A percentile compares a stretch with the other conserved stretches of the same genome.
These are phyloP conservation scores for Termitomyces sp. DNA, from an alignment of 768 basidiomycete genomes.

Conservation along the genomic window DNA sequence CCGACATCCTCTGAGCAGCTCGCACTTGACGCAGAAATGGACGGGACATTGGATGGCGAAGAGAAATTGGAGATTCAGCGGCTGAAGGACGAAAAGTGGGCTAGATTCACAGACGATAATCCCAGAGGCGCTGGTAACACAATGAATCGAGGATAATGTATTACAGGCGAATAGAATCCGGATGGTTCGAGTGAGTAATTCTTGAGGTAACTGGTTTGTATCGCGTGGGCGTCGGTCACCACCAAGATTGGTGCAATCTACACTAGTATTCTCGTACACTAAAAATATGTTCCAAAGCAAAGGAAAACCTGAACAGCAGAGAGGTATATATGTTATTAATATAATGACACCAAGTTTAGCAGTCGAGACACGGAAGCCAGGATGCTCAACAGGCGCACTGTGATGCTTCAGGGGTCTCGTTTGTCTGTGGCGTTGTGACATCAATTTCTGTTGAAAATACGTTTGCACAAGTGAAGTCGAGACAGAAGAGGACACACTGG, in stretches of 20 bases:
- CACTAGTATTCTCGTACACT: constrained; percentile 16
- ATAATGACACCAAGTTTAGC: constrained; percentile 13
- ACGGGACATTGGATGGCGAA: constrained; percentile 66
- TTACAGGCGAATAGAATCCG: not conserved
- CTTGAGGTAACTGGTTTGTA: not conserved
- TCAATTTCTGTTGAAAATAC: constrained; percentile 67
- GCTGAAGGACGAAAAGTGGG: constrained; percentile 89
- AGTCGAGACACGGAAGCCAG: constrained; percentile 7
- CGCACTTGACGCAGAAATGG: constrained; percentile 74
- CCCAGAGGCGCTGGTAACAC: constrained; percentile 93
- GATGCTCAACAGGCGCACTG: constrained; percentile 68
- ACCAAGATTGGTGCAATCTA: not conserved
- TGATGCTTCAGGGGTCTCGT: constrained; percentile 81
- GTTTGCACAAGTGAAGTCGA: constrained; percentile 5
- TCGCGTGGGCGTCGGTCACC: not conserved
- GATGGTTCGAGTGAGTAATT: not conserved
- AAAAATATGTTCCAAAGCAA: constrained; percentile 14
- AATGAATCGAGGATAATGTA: constrained; percentile 82
- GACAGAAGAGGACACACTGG: constrained; percentile 31
- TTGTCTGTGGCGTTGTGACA: constrained; percentile 66
- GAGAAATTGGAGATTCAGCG: constrained; percentile 71
- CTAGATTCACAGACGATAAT: constrained; percentile 78
- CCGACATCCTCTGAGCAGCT: constrained; percentile 78
- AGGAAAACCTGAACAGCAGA: constrained; percentile 4
- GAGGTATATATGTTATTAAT: constrained; percentile 16